Evolutionary conservation across 2,329 filamentous ascomycete species (phyloP), one percentile per base, ranked within the genome.

Genomic region (Phyllosticta citriasiana): DNA sequence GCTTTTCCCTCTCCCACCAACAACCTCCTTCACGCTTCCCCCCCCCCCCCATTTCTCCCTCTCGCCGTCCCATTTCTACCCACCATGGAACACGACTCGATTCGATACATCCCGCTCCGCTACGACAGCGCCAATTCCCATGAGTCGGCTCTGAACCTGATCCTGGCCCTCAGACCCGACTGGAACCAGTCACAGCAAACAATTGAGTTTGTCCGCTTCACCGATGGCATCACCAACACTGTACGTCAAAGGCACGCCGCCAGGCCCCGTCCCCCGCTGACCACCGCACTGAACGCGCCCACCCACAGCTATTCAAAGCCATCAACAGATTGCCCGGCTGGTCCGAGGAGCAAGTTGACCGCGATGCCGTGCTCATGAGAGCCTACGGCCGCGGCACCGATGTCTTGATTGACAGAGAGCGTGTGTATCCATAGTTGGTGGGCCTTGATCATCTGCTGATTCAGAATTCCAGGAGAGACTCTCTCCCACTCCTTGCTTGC

Each of bases 151-250:
- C 80, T 89, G 64, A 83, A 83, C 65, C 84, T 99, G 65, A 86
- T 97, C 69, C 80, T 91, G 67, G 83, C 89, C 27, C 80, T 97
- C 64, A 84, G 87, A 63, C 92, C 92, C 10, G 85, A 95, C 68
- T 99, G 94, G 94, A 82, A 85, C 66, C 81, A 82, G 55, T 79
- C 83, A 40, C 84, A 86, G 65, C 88, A 89, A 62, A 83, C 87
- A 53, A 82, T 99, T 68, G 86, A 94, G 70, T 90, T 97, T 71
- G 82, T 91, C 66, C 87, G 89, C 65, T 99, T 97, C 79, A 99
- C 91, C 50, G 94, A 99, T 70, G 94, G 94, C 71, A 99, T 97
- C 77, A 99, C 94, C 66, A 99, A 99, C 77, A 97, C 92, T 66
- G 83, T 85, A 76, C 67, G 81, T 79, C 60, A 55, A 63, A 63